Evolutionary conservation across 1,284 basidiomycete genomes (phyloP).

Genomic region (Trichosporon sp.): DNA sequence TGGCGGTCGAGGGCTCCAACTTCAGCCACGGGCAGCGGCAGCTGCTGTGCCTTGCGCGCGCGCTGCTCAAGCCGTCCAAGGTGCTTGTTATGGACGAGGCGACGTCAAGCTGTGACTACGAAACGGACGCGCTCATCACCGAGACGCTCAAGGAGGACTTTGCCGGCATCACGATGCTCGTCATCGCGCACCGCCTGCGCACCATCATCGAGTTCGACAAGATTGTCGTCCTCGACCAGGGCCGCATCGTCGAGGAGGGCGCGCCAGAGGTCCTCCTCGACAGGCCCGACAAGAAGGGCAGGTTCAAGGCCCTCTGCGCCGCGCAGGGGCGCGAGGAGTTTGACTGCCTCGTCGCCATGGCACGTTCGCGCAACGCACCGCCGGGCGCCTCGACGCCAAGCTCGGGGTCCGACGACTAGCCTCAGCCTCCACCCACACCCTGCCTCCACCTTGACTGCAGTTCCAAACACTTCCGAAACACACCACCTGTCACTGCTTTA

Average conservation of each 20-base stretch:
- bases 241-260: slow-evolving; percentile 52
- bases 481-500: too few species aligned
- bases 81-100: slow-evolving; percentile 63
- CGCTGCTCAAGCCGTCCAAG: slow-evolving; percentile 64
- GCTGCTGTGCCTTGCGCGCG: slow-evolving; percentile 66
- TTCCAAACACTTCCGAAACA: too few species aligned
- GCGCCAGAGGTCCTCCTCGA: slow-evolving; percentile 3
- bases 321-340: slow-evolving; percentile 47
- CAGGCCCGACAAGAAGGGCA: slow-evolving; percentile 25
- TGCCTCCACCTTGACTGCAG: too few species aligned
- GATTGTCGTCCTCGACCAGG: slow-evolving; percentile 67
- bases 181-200: slow-evolving; percentile 70
- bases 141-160: slow-evolving; percentile 69
- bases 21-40: slow-evolving; percentile 75
- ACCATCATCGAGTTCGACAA: slow-evolving; percentile 38
- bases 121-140: slow-evolving; percentile 66
- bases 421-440: neutral
- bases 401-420: neutral
- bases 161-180: slow-evolving; percentile 59
- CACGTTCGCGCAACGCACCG: neutral
- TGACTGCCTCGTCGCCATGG: slow-evolving; percentile 21
- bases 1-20: slow-evolving; percentile 57
- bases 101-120: slow-evolving; percentile 67
- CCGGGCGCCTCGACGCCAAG: neutral
- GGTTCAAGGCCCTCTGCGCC: slow-evolving; percentile 40